Percentiles rank a stretch among this genome's conserved stretches.
Conservation (phyloP, 768 basidiomycete genomes). For the Multifurca ochricompacta region DNA sequence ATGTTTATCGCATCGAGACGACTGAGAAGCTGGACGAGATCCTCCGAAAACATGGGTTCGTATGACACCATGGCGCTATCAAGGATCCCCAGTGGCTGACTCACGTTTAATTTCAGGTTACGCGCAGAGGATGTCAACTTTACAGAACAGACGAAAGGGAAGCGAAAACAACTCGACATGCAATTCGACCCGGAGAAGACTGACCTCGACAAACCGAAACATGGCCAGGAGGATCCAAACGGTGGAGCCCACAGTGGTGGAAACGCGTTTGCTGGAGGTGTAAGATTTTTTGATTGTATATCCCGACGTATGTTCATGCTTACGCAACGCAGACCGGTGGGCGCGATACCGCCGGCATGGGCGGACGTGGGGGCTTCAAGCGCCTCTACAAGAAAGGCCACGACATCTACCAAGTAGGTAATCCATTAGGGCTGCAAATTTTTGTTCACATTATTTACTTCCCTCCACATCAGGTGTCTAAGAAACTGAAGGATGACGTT, state of each 20-base stretch:
- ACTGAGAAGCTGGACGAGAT: constrained; percentile 54
- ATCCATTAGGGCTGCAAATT: not conserved
- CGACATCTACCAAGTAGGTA: constrained; percentile 52
- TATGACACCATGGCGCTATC: not conserved
- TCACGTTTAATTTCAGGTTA: not conserved
- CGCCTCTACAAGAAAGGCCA: constrained; percentile 50
- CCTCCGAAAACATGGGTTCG: constrained; percentile 52
- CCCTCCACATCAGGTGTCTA: constrained; percentile 34
- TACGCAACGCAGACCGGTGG: constrained; percentile 44
- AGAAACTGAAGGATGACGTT: constrained; percentile 47
- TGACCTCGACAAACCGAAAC: constrained; percentile 46
- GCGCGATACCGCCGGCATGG: constrained; percentile 57
- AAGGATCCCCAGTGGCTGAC: not conserved
- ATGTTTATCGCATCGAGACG: constrained; percentile 58
- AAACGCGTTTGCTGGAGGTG: constrained; percentile 59
- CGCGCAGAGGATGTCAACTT: not conserved
- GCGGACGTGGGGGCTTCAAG: constrained; percentile 62
- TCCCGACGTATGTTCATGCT: not conserved
- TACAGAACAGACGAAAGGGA: constrained; percentile 43
- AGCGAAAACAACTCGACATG: constrained; percentile 44
- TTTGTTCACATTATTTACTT: not conserved
- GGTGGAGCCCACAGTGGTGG: constrained; percentile 52
- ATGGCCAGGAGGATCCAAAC: constrained; percentile 50
- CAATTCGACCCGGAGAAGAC: constrained; percentile 48
- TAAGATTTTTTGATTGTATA: constrained; percentile 23